Conservation (phyloP, 1,284 basidiomycete species). For the Microbotryum violaceum region DNA sequence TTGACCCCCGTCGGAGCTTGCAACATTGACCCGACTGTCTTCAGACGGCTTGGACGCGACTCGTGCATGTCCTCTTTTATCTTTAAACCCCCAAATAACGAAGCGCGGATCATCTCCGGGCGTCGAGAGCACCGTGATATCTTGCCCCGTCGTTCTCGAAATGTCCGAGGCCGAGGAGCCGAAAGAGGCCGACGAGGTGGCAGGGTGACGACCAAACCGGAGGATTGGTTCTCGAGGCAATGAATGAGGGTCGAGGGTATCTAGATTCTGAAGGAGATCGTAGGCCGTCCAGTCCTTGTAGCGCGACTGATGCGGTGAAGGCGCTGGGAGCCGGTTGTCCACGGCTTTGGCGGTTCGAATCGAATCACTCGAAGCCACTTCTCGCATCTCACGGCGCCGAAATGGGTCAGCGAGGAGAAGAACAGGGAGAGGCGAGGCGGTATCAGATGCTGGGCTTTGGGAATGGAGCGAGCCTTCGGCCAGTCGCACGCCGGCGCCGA, state of each 20-base stretch:
- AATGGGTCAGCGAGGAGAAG: not conserved
- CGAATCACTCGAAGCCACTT: constrained; percentile 31
- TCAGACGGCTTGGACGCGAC: not conserved
- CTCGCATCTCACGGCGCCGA: constrained; percentile 14
- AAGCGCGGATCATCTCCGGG: constrained; percentile 75
- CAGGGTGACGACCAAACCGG: constrained; percentile 18
- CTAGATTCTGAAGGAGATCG: constrained; percentile 11
- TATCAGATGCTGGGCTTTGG: not conserved
- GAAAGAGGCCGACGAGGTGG: constrained; percentile 19
- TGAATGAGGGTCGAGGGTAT: not conserved
- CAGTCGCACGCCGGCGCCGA: constrained; percentile 13
- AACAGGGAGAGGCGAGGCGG: not conserved
- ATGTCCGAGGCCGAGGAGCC: constrained; percentile 14
- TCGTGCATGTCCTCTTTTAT: not conserved
- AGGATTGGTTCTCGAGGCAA: not conserved
- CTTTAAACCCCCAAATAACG: constrained; percentile 64
- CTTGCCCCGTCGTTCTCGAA: constrained; percentile 14
- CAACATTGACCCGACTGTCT: not conserved
- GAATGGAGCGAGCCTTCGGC: not conserved
- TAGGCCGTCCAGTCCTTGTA: constrained; percentile 22
- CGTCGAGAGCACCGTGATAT: constrained; percentile 38
- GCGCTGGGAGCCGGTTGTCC: not conserved
- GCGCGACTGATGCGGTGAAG: not conserved
- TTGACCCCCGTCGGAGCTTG: not conserved
- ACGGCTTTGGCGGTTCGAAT: constrained; percentile 29